phyloP scores from a whole-genome alignment of 1,139 yeast genomes.

The Saccharomyces hybrid region DNA sequence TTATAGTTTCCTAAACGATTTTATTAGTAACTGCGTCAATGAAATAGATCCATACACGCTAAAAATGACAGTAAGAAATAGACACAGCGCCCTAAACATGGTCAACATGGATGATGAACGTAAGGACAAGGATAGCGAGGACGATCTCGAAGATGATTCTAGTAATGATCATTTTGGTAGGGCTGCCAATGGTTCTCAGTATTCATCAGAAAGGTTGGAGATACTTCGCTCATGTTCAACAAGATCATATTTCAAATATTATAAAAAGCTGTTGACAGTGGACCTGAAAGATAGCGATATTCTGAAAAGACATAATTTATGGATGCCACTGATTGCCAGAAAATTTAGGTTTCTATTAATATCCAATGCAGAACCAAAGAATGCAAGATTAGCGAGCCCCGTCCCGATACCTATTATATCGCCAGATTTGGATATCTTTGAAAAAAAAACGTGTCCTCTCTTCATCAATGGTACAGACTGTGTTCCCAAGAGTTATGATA shows the following conservation, averaged over 20 bases:
- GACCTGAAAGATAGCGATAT: conserved; percentile 15
- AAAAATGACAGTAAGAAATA: conserved; percentile 3
- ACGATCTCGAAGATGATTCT: not conserved
- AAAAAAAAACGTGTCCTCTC: conserved; percentile 18
- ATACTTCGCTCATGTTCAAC: conserved; percentile 9
- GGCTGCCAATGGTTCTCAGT: not conserved
- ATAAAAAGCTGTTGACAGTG: conserved; percentile 20
- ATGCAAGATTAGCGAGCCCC: not conserved
- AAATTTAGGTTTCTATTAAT: conserved; percentile 10
- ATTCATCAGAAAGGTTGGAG: not conserved
- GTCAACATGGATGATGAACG: not conserved
- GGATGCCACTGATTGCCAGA: conserved; percentile 20
- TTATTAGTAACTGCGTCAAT: conserved; percentile 2
- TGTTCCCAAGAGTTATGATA: conserved; percentile 19
- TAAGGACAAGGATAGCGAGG: not conserved
- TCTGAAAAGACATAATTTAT: conserved; percentile 21
- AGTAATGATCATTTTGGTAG: not conserved
- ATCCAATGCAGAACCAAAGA: conserved; percentile 3
- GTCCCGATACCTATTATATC: not conserved
- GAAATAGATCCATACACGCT: not conserved
- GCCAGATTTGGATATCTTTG: conserved; percentile 5
- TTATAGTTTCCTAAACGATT: conserved; percentile 11
- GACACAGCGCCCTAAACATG: conserved; percentile 2
- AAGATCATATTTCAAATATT: conserved; percentile 22
- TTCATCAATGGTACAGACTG: conserved; percentile 21